Evolutionary conservation across 768 basidiomycete species (phyloP).

Genomic region (Tricholomella constricta): DNA sequence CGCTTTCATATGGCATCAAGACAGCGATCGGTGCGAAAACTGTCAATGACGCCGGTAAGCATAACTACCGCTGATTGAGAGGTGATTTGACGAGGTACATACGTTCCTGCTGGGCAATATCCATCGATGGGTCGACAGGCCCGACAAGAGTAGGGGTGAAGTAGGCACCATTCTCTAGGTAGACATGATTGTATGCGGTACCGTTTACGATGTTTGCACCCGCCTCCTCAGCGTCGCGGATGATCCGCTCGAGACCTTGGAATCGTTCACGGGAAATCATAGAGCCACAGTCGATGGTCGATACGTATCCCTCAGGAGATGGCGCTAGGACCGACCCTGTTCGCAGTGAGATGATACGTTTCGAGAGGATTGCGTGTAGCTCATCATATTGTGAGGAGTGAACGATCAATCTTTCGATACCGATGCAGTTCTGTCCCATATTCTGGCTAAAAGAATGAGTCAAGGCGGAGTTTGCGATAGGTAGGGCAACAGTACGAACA

Average conservation of each 20-base stretch:
- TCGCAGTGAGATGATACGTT: slow-evolving; percentile 71
- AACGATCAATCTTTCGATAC: slow-evolving; percentile 91
- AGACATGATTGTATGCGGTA: slow-evolving; percentile 60
- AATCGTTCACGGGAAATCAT: slow-evolving; percentile 84
- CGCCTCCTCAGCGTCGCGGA: slow-evolving; percentile 63
- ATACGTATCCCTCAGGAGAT: slow-evolving; percentile 66
- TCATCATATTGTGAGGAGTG: slow-evolving; percentile 77
- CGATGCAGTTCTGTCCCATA: slow-evolving; percentile 95
- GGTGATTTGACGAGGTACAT: slow-evolving; percentile 28
- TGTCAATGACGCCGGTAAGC: slow-evolving; percentile 28
- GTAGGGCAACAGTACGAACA: slow-evolving; percentile 53
- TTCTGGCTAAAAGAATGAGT: slow-evolving; percentile 64
- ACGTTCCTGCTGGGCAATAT: slow-evolving; percentile 82
- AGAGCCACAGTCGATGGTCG: slow-evolving; percentile 80
- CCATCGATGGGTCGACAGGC: slow-evolving; percentile 68
- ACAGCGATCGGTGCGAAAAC: slow-evolving; percentile 94
- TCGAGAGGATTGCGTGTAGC: slow-evolving; percentile 63
- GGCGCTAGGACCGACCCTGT: slow-evolving; percentile 73
- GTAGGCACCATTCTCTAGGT: slow-evolving; percentile 73
- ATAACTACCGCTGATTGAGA: not conserved
- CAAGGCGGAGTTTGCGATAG: not conserved
- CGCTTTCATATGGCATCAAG: slow-evolving; percentile 78
- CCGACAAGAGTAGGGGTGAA: slow-evolving; percentile 89
- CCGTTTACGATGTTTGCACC: slow-evolving; percentile 77
- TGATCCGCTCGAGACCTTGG: slow-evolving; percentile 63